Evolutionary conservation across 768 basidiomycete species (phyloP).

Genomic region (Hygrocybe coccinea): DNA sequence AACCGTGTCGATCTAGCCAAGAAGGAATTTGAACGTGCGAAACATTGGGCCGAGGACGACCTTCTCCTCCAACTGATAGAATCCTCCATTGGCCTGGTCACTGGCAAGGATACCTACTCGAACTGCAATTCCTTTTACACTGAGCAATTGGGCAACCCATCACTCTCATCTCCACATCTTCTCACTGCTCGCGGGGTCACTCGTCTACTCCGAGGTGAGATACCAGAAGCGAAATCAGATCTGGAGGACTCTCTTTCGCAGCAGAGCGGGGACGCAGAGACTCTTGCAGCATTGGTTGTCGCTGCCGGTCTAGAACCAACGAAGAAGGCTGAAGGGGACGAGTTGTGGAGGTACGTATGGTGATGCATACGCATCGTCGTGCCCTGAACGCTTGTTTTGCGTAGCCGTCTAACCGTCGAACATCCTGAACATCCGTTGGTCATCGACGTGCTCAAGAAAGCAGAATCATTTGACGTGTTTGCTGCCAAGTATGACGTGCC

Average conservation of each 20-base stretch:
- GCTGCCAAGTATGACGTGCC: conserved; percentile 61
- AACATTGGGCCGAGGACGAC: conserved; percentile 85
- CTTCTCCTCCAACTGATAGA: conserved; percentile 86
- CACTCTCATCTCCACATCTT: conserved; percentile 65
- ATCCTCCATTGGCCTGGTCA: conserved; percentile 70
- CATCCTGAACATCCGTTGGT: conserved; percentile 70
- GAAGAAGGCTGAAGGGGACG: conserved; percentile 61
- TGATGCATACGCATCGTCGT: neutral
- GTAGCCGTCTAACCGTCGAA: conserved; percentile 40
- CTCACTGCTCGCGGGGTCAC: conserved; percentile 77
- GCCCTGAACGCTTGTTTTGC: conserved; percentile 6
- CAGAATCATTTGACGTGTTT: conserved; percentile 56
- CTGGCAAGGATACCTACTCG: conserved; percentile 64
- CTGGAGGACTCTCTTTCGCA: conserved; percentile 69
- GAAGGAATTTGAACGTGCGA: conserved; percentile 77
- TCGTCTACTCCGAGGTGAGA: conserved; percentile 71
- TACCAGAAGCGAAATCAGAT: conserved; percentile 73
- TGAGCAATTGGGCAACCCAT: conserved; percentile 79
- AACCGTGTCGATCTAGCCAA: conserved; percentile 82
- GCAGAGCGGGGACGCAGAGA: conserved; percentile 55
- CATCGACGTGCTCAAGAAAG: conserved; percentile 54
- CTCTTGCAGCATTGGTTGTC: conserved; percentile 63
- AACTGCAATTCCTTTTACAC: conserved; percentile 64
- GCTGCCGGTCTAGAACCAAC: conserved; percentile 53
- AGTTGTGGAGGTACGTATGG: conserved; percentile 61